Evolutionary conservation across 495 filamentous ascomycete species (phyloP).

Genomic region (Hypoxylon crocopeplum): DNA sequence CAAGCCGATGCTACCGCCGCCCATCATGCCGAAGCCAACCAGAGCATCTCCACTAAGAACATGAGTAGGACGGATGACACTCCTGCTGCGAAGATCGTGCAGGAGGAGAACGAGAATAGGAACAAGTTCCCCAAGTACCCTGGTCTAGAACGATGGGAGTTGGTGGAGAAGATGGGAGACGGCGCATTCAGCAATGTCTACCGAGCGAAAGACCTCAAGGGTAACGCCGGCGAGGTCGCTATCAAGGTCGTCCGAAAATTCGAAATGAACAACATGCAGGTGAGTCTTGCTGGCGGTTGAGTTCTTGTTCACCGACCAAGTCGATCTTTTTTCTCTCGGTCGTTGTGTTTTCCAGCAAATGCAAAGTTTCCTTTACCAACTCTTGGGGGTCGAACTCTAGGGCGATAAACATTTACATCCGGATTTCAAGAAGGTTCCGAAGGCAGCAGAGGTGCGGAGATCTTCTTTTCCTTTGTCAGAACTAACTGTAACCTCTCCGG

Average conservation of each 20-base stretch:
- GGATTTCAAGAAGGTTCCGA: conserved; percentile 91
- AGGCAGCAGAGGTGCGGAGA: conserved; percentile 95
- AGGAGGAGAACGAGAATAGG: conserved; percentile 85
- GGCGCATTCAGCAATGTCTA: conserved; percentile 99
- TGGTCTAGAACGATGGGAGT: conserved; percentile 85
- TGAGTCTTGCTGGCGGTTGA: conserved; percentile 60
- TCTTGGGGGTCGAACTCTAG: conserved; percentile 58
- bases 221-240: conserved; percentile 79
- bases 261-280: conserved; percentile 98
- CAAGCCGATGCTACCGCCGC: conserved; percentile 67
- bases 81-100: conserved; percentile 83
- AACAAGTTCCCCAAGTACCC: conserved; percentile 91
- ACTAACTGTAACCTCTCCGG: conserved; percentile 18
- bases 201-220: conserved; percentile 75
- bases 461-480: conserved; percentile 48
- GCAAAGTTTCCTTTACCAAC: conserved; percentile 50
- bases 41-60: conserved; percentile 40
- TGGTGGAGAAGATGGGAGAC: conserved; percentile 98
- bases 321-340: conserved; percentile 32
- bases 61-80: conserved; percentile 63
- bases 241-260: conserved; percentile 99
- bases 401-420: conserved; percentile 87
- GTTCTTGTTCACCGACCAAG: conserved; percentile 30
- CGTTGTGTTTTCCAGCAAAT: conserved; percentile 42
- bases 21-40: conserved; percentile 52